Conservation (phyloP, 495 filamentous ascomycete species). For the Podospora comata region DNA sequence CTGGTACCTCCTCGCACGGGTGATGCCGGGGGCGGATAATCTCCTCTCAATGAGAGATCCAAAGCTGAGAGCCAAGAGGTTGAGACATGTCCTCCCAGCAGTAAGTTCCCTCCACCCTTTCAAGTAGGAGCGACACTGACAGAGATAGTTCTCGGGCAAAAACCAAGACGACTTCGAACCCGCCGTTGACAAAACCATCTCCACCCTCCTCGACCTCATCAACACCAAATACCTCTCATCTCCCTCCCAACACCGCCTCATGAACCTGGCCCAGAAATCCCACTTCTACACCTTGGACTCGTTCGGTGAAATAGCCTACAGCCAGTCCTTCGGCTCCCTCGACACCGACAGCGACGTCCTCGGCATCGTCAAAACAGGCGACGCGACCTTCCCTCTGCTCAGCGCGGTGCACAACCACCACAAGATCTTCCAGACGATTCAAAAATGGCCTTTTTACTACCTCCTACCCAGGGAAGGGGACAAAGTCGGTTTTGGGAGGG, state of each 20-base stretch:
- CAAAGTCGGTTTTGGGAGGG: slow-evolving; percentile 20
- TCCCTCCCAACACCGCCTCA: slow-evolving; percentile 39
- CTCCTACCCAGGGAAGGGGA: slow-evolving; percentile 24
- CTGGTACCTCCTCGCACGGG: slow-evolving; percentile 43
- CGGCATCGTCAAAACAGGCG: slow-evolving; percentile 52
- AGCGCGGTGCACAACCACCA: slow-evolving; percentile 51
- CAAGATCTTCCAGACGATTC: slow-evolving; percentile 52
- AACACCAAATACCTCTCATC: slow-evolving; percentile 51
- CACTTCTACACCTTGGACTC: slow-evolving; percentile 58
- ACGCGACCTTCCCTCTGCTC: slow-evolving; percentile 48
- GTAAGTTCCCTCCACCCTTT: slow-evolving; percentile 12
- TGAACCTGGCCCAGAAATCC: slow-evolving; percentile 52
- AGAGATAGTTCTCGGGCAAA: slow-evolving; percentile 29
- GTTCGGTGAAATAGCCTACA: slow-evolving; percentile 62
- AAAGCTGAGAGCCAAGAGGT: slow-evolving; percentile 28
- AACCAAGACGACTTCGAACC: slow-evolving; percentile 47
- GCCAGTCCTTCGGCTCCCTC: slow-evolving; percentile 60
- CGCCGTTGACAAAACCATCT: slow-evolving; percentile 48
- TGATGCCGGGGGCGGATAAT: slow-evolving; percentile 41
- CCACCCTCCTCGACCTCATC: slow-evolving; percentile 37
- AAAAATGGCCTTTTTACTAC: slow-evolving; percentile 25
- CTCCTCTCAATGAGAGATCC: slow-evolving; percentile 34
- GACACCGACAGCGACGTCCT: slow-evolving; percentile 55
- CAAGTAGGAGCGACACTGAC: neutral
- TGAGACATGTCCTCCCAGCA: slow-evolving; percentile 33